Evolutionary conservation across 1,284 basidiomycete species (phyloP).

Genomic region (Microbotryomycetes sp.): DNA sequence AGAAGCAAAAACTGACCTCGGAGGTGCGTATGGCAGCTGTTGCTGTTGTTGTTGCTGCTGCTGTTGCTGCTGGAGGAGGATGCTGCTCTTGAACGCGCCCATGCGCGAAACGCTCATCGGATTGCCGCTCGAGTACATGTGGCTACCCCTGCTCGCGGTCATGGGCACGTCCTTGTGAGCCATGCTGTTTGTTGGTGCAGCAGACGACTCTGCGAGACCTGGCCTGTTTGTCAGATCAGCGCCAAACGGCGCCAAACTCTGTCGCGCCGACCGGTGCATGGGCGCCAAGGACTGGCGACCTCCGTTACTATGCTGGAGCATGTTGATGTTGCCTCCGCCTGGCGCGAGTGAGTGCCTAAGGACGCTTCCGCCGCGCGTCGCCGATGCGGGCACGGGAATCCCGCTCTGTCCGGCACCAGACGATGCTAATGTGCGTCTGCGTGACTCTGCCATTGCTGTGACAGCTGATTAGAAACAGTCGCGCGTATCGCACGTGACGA

Average conservation of each 20-base stretch:
- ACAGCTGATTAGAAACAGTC: no score
- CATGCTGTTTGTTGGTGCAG: conserved; percentile 21
- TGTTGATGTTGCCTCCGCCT: background rate
- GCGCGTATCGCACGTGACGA: no score
- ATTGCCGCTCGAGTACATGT: conserved; percentile 9
- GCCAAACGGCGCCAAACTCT: background rate
- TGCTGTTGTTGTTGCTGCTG: background rate
- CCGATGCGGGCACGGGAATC: conserved; percentile 18
- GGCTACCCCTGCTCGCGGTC: conserved; percentile 12
- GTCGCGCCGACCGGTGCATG: background rate
- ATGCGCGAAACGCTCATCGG: conserved; percentile 14
- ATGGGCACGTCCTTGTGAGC: conserved; percentile 6
- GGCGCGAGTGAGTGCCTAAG: conserved; percentile 16
- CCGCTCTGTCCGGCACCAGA: background rate
- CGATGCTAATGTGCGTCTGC: conserved; percentile 18
- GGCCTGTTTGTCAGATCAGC: background rate
- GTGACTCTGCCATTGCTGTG: conserved; percentile 14
- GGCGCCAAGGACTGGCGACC: background rate
- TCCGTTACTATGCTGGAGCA: no score
- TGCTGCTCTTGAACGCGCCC: conserved; percentile 4
- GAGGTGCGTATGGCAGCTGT: conserved; percentile 16
- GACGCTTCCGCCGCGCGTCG: conserved; percentile 11
- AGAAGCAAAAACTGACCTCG: conserved; percentile 1
- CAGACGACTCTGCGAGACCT: background rate
- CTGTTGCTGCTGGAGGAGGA: conserved; percentile 1